phyloP scores from a whole-genome alignment of 306 rosid genomes.

The Glycine tomentella region DNA sequence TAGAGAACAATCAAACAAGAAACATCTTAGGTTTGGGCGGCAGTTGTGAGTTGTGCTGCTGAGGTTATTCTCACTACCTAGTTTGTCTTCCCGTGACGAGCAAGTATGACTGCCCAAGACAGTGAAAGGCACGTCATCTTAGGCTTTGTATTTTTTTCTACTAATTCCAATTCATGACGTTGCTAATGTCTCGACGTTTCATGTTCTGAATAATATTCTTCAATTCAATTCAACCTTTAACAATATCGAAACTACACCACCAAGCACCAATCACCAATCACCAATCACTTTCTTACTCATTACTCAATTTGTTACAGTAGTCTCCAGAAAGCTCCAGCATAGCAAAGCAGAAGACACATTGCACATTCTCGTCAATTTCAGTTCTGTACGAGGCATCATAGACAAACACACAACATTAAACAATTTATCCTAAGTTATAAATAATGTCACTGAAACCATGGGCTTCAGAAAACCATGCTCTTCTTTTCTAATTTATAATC shows the following conservation, averaged over 20 bases:
- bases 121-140: background rate
- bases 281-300: background rate
- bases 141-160: background rate
- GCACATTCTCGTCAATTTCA: conserved; percentile 37
- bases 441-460: conserved; percentile 39
- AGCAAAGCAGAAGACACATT: background rate
- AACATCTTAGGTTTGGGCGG: conserved; percentile 15
- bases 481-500: conserved; percentile 24
- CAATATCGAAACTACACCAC: conserved; percentile 2
- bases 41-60: background rate
- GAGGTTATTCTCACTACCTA: background rate
- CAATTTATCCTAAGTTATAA: background rate
- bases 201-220: background rate
- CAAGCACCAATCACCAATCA: too few species aligned
- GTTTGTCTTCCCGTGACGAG: background rate
- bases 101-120: background rate
- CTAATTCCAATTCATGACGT: background rate
- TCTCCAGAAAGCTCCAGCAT: conserved; percentile 1
- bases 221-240: background rate
- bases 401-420: conserved; percentile 12
- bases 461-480: conserved; percentile 43
- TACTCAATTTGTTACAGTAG: background rate
- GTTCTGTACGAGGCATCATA: conserved; percentile 13
- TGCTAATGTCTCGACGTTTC: conserved; percentile 9
- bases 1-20: background rate